Evolutionary conservation across 495 filamentous ascomycete species (phyloP), one percentile per base, ranked within the genome.

Genomic region (Aspergillus homomorphus): DNA sequence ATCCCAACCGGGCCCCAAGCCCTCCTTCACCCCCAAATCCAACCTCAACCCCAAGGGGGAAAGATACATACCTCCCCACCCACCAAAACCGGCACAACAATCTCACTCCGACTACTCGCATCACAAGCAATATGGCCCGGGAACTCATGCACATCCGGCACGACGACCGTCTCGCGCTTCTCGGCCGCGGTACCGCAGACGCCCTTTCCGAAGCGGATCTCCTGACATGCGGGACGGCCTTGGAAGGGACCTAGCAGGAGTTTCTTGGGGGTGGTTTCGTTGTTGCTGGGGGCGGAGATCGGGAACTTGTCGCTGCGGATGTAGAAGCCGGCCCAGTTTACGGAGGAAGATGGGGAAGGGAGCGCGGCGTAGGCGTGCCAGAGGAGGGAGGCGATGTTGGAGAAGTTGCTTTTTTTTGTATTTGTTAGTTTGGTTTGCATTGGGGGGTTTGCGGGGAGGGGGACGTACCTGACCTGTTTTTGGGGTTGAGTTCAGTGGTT

Each of bases 251-350:
- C 92, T 1, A 96, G 83, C 58, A 95, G 87, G 45, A 96, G 55
- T 54, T 68, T 58, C 20, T 62, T 49, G 1, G 54, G 53, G 3
- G 67, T 8, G 38, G 49, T 18, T 1, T 68, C 63, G 45, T 68
- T 72, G 22, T 67, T 68, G 0, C 66, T 66, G 53, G 68, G 63
- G 43, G 57, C 63, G 72, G 54, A 1, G 57, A 70, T 60, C 26
- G 80, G 69, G 49, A 79, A 77, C 44, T 70, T 73, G 24, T 82
- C 85, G 66, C 90, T 82, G 65, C 90, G 79, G 53, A 89, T 85
- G 75, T 96, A 96, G 83, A 96, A 96, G 28, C 91, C 92, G 55
- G 88, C 85, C 92, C 92, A 96, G 77, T 96, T 96, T 7, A 91
- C 87, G 38, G 83, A 73, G 28, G 75, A 81, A 49, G 84, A 88